phyloP scores from a whole-genome alignment of 73 alveolate genomes.

The Symbiodinium natans region DNA sequence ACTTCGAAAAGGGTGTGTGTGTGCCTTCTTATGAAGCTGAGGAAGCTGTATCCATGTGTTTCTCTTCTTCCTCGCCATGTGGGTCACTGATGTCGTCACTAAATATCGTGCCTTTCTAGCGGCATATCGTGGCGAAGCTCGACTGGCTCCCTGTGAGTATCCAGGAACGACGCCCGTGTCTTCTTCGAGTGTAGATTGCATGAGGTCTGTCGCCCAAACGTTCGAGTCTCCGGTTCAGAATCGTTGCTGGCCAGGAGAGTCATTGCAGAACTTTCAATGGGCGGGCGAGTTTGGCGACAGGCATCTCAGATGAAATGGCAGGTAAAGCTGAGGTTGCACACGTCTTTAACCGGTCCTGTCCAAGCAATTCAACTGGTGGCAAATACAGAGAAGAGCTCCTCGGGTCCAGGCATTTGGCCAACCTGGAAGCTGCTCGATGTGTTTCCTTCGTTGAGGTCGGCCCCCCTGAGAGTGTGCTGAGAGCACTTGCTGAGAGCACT shows the following conservation, averaged over 20 bases:
- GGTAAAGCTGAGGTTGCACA: too few species aligned
- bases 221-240: not conserved
- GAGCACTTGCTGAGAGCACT: not conserved
- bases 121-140: slow-evolving; percentile 60
- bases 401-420: slow-evolving; percentile 30
- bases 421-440: slow-evolving; percentile 81
- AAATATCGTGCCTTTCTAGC: slow-evolving; percentile 27
- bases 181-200: not conserved
- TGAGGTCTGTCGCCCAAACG: not conserved
- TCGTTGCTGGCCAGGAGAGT: slow-evolving; percentile 11
- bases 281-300: slow-evolving; percentile 80
- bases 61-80: slow-evolving; percentile 42
- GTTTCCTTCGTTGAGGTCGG: slow-evolving; percentile 67
- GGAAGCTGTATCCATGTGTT: slow-evolving; percentile 60
- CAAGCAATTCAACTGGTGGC: too few species aligned
- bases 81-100: slow-evolving; percentile 55
- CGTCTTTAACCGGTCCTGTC: too few species aligned
- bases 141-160: slow-evolving; percentile 66
- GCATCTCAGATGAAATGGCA: too few species aligned
- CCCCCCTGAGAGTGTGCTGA: not conserved
- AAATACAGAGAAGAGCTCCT: too few species aligned
- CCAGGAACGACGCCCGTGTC: slow-evolving; percentile 34
- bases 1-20: not conserved
- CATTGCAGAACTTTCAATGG: slow-evolving; percentile 82
- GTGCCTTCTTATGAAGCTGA: not conserved